Evolutionary conservation across 2,329 filamentous ascomycete species (phyloP), one percentile per base, ranked within the genome.

Genomic region (Trichoderma harzianum): DNA sequence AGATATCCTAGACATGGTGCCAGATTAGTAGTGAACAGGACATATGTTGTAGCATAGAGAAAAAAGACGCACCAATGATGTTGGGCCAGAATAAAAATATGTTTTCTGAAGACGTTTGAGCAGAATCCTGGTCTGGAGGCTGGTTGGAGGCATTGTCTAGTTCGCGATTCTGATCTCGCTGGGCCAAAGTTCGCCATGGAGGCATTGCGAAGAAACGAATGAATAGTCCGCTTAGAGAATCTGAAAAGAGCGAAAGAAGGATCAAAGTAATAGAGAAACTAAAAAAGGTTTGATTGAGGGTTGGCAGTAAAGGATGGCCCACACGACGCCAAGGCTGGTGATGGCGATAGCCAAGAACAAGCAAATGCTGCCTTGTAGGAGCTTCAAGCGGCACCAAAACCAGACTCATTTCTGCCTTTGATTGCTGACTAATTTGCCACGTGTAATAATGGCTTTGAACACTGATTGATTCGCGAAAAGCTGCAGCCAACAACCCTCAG

Each of bases 61-160:
- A 10, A 24, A 6, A 0, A 24, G 11, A 18, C 43, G 14, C 84
- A 93, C 92, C 92, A 76, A 94, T 94, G 32, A 94, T 84, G 78
- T 95, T 95, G 39, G 92, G 92, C 81, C 88, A 90, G 82, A 95
- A 94, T 26, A 94, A 81, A 75, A 94, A 95, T 74, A 95, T 91
- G 80, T 95, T 95, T 81, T 94, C 92, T 26, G 43, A 18, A 18
- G n/a, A 5, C 5, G 18, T 26, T 26, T 36, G 32, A 18, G 11
- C 12, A 6, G n/a, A 21, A 11, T 21, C 28, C 16, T 24, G 30
- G 16, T 24, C 47, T 12, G 24, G 16, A 12, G 21, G 3, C 34
- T 28, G 47, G 12, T 26, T 28, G 1, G 30, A 14, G 14, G 21
- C 11, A 14, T 66, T 7, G 12, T 32, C 18, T n/a, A 3, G 34